These are phyloP conservation scores for Ploettnerulaceae sp. DNA, from an alignment of 2,329 filamentous ascomycete species.

Conservation along the genomic window DNA sequence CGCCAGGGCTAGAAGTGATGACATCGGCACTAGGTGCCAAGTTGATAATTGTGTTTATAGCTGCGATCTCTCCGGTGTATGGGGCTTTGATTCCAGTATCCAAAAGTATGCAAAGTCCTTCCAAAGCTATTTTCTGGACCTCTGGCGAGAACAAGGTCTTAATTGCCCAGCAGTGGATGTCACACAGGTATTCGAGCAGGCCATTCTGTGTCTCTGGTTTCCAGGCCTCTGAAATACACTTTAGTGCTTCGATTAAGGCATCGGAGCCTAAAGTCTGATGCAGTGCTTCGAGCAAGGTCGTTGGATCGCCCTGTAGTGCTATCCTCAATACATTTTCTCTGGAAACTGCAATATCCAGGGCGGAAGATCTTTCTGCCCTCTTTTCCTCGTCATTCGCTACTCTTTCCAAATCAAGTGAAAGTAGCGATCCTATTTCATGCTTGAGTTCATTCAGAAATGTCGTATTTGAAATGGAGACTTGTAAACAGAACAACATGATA, in stretches of 20 bases:
- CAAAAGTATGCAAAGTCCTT: neutral
- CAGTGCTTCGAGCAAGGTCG: neutral
- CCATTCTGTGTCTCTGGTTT: neutral
- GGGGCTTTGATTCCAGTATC: neutral
- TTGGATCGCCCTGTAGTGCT: neutral
- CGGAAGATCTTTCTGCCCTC: neutral
- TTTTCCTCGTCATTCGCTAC: neutral
- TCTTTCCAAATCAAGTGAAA: neutral
- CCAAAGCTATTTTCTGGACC: constrained; percentile 1
- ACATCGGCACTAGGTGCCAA: neutral
- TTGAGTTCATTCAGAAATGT: too few relatives aligned
- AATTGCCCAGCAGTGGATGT: neutral
- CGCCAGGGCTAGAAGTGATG: neutral
- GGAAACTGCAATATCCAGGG: neutral
- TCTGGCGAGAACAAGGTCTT: neutral
- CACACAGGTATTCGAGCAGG: neutral
- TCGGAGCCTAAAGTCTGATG: neutral
- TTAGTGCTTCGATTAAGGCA: neutral
- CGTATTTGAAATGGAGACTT: too few relatives aligned
- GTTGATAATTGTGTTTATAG: neutral
- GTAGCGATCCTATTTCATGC: neutral
- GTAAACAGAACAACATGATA: too few relatives aligned
- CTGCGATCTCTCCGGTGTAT: neutral
- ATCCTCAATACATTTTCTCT: neutral
- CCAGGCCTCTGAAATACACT: neutral